phyloP scores from a whole-genome alignment of 2,329 filamentous ascomycete species.

The Fusarium bactridioides region DNA sequence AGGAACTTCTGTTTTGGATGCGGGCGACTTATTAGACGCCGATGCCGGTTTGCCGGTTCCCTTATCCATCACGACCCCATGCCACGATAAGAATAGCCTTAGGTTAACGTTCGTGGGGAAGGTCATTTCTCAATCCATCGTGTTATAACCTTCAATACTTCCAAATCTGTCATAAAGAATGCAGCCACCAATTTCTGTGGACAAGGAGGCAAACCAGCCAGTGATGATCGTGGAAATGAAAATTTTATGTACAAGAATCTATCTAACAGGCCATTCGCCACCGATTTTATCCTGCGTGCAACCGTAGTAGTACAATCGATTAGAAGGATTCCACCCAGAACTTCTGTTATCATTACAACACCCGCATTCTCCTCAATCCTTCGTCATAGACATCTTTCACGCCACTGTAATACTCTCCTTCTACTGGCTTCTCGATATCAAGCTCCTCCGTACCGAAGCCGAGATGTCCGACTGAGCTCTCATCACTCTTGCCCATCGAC shows the following conservation, averaged over 20 bases:
- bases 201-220: neutral
- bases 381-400: neutral
- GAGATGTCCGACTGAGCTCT: slow-evolving; percentile 16
- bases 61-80: neutral
- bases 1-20: slow-evolving; percentile 12
- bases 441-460: slow-evolving; percentile 28
- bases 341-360: neutral
- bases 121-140: neutral
- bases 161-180: neutral
- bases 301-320: neutral
- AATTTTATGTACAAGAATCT: neutral
- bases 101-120: neutral
- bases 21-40: neutral
- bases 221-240: neutral
- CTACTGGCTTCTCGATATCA: slow-evolving; percentile 13
- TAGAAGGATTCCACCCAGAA: neutral
- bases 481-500: slow-evolving; percentile 4
- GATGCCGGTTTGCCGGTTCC: slow-evolving; percentile 1
- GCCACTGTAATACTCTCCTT: slow-evolving; percentile 27
- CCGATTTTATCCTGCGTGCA: neutral
- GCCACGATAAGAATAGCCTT: neutral
- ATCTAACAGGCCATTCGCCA: neutral
- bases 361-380: neutral
- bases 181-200: neutral
- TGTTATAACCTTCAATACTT: neutral